These are phyloP conservation scores for Coffea eugenioides DNA, from an alignment of 257 asterid genomes.

Conservation along the genomic window DNA sequence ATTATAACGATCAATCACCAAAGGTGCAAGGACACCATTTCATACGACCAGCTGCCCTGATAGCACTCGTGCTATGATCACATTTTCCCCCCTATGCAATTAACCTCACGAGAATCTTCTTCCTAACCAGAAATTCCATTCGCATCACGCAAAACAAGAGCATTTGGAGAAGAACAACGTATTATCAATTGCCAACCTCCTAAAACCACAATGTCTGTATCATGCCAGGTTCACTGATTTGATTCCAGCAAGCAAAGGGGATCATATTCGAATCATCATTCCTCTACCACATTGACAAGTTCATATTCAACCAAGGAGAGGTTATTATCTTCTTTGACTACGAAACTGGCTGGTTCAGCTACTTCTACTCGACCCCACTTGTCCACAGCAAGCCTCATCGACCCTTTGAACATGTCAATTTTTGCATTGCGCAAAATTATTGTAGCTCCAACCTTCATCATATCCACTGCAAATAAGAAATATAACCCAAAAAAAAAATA, in stretches of 20 bases:
- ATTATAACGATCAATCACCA: neutral
- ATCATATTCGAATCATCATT: constrained; percentile 15
- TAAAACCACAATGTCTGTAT: constrained; percentile 15
- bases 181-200: constrained; percentile 23
- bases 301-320: constrained; percentile 65
- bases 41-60: constrained; percentile 14
- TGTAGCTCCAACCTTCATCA: constrained; percentile 54
- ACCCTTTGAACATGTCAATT: constrained; percentile 82
- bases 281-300: constrained; percentile 40
- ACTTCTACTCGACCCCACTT: constrained; percentile 49
- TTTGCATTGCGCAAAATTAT: constrained; percentile 63
- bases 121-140: constrained; percentile 19
- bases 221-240: constrained; percentile 21
- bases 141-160: constrained; percentile 23
- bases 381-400: constrained; percentile 88
- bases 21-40: neutral
- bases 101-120: constrained; percentile 20
- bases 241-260: constrained; percentile 9
- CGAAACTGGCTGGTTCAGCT: constrained; percentile 37
- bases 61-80: constrained; percentile 4
- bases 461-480: constrained; percentile 47
- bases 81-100: constrained; percentile 8
- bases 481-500: neutral
- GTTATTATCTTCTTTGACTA: constrained; percentile 70
- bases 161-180: constrained; percentile 22